These are phyloP conservation scores for Tephrocybe sp. DNA, from an alignment of 768 basidiomycete species.

Conservation along the genomic window DNA sequence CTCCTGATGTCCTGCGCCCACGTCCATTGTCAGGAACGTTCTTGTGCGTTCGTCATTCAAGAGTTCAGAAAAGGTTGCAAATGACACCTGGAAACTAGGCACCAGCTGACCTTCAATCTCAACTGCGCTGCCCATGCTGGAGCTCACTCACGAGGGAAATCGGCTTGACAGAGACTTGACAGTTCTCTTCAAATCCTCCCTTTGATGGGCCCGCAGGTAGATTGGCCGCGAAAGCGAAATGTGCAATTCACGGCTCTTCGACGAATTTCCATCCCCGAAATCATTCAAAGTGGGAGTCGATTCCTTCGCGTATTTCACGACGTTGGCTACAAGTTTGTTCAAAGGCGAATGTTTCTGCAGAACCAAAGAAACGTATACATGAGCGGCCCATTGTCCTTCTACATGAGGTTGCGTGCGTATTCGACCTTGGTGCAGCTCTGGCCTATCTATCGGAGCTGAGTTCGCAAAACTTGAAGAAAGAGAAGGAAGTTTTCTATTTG, in stretches of 20 bases:
- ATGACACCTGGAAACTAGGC: slow-evolving; percentile 68
- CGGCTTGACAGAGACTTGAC: slow-evolving; percentile 51
- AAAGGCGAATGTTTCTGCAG: slow-evolving; percentile 43
- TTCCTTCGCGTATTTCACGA: slow-evolving; percentile 40
- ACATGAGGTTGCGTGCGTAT: slow-evolving; percentile 72
- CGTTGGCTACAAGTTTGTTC: slow-evolving; percentile 42
- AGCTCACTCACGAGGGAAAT: slow-evolving; percentile 41
- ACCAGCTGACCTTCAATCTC: background rate
- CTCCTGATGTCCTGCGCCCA: slow-evolving; percentile 81
- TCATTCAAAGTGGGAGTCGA: slow-evolving; percentile 47
- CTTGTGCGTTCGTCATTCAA: slow-evolving; percentile 80
- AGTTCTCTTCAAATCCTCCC: slow-evolving; percentile 64
- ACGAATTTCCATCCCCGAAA: slow-evolving; percentile 29
- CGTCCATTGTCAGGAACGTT: slow-evolving; percentile 75
- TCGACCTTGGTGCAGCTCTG: slow-evolving; percentile 82
- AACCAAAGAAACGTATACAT: slow-evolving; percentile 70
- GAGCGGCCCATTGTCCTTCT: slow-evolving; percentile 80
- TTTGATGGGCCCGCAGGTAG: slow-evolving; percentile 76
- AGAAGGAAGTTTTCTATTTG: slow-evolving; percentile 59
- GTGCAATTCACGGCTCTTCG: slow-evolving; percentile 54
- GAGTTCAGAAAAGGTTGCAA: slow-evolving; percentile 67
- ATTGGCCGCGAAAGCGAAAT: slow-evolving; percentile 84
- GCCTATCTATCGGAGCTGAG: slow-evolving; percentile 62
- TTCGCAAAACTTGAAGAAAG: slow-evolving; percentile 48
- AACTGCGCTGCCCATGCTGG: background rate